Evolutionary conservation across 2,329 filamentous ascomycete species (phyloP), one percentile per base, ranked within the genome.

Genomic region (Graphiopsis chlorocephala): DNA sequence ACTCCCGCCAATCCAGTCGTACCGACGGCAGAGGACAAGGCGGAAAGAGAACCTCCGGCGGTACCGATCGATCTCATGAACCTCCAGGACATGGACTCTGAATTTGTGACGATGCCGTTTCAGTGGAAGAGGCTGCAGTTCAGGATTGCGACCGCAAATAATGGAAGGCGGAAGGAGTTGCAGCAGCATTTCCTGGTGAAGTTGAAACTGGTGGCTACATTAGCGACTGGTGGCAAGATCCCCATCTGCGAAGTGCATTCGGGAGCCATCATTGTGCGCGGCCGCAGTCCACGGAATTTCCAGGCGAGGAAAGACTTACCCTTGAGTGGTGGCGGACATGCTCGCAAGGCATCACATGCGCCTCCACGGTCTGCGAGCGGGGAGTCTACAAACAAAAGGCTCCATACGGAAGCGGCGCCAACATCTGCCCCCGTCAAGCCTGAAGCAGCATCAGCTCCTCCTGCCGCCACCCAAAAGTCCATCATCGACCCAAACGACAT

Each of bases 151-250:
- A 98, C 94, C 10, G 94, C 94, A 64, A 98, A 98, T 79, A 98
- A 98, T 75, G 94, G 94, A 12, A 88, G 94, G 66, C 85, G 94
- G 68, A 96, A 97, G 80, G 94, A 98, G 76, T 85, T 98, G 53
- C 94, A 98, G 75, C 94, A 98, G 75, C 94, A 98, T 79, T 98
- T 98, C 77, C 88, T 96, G 12, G 84, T 98, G 65, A 90, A 93
- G 68, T 81, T 98, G 60, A 96, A 94, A 77, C 89, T 97, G 11
- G 83, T 93, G 68, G 93, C 90, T 17, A 95, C 92, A 0, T 80
- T 98, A 58, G 86, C 91, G 0, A 95, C 92, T 66, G 92, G 92
- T n/a, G 85, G 84, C 35, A 96, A 93, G 77, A 85, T 92, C 35
- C 85, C 92, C 8, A 84, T 97, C 60, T 90, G 90, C 60, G 93